These are phyloP conservation scores for Dunaliella primolecta DNA, from an alignment of 139 green algal species.

Conservation along the genomic window DNA sequence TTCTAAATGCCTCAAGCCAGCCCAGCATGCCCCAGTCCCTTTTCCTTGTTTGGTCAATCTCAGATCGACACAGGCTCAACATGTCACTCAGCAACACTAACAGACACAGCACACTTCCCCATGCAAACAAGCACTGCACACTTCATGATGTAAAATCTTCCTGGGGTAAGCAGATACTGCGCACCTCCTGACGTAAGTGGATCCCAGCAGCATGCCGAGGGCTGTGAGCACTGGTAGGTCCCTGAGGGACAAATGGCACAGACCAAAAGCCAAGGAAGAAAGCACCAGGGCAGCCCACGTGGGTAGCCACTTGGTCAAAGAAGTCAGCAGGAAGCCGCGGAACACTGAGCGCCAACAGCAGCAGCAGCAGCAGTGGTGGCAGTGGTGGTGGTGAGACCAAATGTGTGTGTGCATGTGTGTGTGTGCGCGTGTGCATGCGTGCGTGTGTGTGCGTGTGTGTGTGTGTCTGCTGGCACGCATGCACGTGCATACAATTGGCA, in stretches of 20 bases:
- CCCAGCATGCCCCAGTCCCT: no score
- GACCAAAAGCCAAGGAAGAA: conserved; percentile 65
- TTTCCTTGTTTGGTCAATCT: no score
- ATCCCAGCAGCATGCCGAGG: conserved; percentile 75
- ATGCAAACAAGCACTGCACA: no score
- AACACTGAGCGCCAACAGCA: conserved; percentile 62
- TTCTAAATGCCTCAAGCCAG: no score
- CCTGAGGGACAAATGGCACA: conserved; percentile 65
- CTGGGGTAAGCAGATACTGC: no score
- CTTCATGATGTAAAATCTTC: no score
- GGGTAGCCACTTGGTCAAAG: conserved; percentile 70
- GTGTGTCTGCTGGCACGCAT: background rate
- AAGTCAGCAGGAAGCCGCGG: conserved; percentile 85
- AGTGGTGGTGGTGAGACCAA: no score
- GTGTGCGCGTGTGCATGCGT: background rate
- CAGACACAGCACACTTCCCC: no score
- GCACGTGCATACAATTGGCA: no score
- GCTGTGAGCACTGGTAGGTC: conserved; percentile 79
- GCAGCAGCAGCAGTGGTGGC: background rate
- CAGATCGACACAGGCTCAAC: no score
- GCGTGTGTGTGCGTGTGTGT: background rate
- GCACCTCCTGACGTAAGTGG: conserved; percentile 64
- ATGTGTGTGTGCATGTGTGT: no score
- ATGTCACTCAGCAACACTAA: no score
- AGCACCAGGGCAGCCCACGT: conserved; percentile 59